phyloP scores from a whole-genome alignment of 2,329 filamentous ascomycete species.

The Pseudogymnoascus sp. region DNA sequence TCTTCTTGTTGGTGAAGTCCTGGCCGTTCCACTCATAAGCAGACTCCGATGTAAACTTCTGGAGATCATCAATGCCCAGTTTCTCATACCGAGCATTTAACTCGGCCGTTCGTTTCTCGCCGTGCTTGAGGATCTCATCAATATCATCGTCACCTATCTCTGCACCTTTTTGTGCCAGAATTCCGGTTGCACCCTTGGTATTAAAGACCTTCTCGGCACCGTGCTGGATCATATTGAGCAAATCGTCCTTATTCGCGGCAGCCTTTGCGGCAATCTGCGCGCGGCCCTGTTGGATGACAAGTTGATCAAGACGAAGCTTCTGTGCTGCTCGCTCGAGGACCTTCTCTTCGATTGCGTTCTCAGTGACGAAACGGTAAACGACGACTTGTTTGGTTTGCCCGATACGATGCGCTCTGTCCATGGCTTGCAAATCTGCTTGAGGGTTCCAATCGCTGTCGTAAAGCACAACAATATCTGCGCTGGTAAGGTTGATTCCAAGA shows the following conservation, averaged over 20 bases:
- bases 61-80: conserved; percentile 89
- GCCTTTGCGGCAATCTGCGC: conserved; percentile 86
- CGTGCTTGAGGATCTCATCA: conserved; percentile 76
- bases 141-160: conserved; percentile 83
- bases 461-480: conserved; percentile 88
- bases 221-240: conserved; percentile 97
- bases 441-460: conserved; percentile 99
- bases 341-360: conserved; percentile 98
- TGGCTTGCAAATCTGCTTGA: conserved; percentile 94
- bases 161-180: conserved; percentile 49
- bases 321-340: conserved; percentile 94
- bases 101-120: conserved; percentile 81
- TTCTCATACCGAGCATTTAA: conserved; percentile 94
- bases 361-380: conserved; percentile 94
- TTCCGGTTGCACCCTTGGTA: conserved; percentile 57
- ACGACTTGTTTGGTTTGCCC: conserved; percentile 97
- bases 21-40: conserved; percentile 99
- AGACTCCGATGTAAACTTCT: conserved; percentile 95
- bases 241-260: conserved; percentile 89
- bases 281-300: conserved; percentile 96
- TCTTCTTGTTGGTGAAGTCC: conserved; percentile 86
- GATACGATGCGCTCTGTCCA: conserved; percentile 98
- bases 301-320: conserved; percentile 89
- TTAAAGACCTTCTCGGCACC: conserved; percentile 93
- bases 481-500: conserved; percentile 92